A percentile compares a stretch with the other conserved stretches of the same genome.
Evolutionary conservation across 148 eudicot species (phyloP).

Genomic region (Bassia scoparia): DNA sequence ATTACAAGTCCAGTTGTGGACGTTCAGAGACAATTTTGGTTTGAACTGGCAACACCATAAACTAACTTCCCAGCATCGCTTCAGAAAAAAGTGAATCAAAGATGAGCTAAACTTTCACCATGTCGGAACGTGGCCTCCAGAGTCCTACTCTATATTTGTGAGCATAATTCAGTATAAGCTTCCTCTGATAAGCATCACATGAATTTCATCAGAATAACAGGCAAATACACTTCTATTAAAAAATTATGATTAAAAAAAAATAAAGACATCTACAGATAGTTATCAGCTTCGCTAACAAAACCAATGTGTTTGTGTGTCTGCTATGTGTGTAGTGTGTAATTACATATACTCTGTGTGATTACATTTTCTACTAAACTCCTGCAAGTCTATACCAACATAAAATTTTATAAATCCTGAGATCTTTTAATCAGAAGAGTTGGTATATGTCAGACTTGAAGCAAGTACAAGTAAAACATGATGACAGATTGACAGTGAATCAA

Average conservation of each 20-base stretch:
- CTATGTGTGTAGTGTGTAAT: too few species aligned
- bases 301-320: too few species aligned
- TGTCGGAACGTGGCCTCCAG: conserved; percentile 67
- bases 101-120: conserved; percentile 37
- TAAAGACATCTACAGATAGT: too few species aligned
- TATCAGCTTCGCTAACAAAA: too few species aligned
- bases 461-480: too few species aligned
- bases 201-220: background rate
- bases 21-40: background rate
- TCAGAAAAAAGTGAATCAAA: background rate
- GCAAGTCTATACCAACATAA: too few species aligned
- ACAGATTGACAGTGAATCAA: too few species aligned
- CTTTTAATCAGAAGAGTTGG: too few species aligned
- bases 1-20: background rate
- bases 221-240: background rate
- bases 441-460: too few species aligned
- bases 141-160: conserved; percentile 72
- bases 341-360: too few species aligned
- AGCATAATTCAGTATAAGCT: conserved; percentile 59
- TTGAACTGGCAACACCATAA: conserved; percentile 1
- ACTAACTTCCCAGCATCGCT: background rate
- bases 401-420: too few species aligned
- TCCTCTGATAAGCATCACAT: conserved; percentile 31
- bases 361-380: too few species aligned
- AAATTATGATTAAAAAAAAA: background rate